Evolutionary conservation across 2,329 filamentous ascomycete genomes (phyloP).

Genomic region (Cercospora brassicicola): DNA sequence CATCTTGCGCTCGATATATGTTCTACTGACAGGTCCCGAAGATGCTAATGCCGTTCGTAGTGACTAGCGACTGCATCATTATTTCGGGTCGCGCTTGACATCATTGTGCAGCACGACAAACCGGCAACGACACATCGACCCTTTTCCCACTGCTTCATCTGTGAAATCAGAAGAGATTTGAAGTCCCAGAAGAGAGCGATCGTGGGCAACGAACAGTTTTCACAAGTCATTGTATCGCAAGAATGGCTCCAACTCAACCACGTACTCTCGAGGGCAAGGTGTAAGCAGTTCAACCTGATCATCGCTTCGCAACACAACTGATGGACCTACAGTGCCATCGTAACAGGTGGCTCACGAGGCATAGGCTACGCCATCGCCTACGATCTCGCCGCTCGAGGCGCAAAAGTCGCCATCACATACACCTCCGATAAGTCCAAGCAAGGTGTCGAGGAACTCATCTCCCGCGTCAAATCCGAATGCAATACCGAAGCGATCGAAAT

Average conservation of each 20-base stretch:
- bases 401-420: constrained; percentile 49
- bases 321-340: constrained; percentile 44
- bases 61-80: not conserved
- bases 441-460: constrained; percentile 39
- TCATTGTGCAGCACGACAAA: not conserved
- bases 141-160: not conserved
- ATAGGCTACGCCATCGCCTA: constrained; percentile 53
- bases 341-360: constrained; percentile 54
- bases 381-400: constrained; percentile 51
- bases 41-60: not conserved
- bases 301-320: constrained; percentile 13
- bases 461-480: constrained; percentile 40
- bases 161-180: not conserved
- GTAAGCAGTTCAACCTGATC: constrained; percentile 7
- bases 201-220: not conserved
- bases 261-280: constrained; percentile 31
- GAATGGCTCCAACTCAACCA: constrained; percentile 20
- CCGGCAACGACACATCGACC: not conserved
- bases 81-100: not conserved
- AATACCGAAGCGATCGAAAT: constrained; percentile 42
- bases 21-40: not conserved
- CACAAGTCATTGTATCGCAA: not conserved
- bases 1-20: no score
- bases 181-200: no score
- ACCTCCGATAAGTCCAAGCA: constrained; percentile 43